Conservation (phyloP, 2,329 filamentous ascomycete species). For the Pseudogymnoascus sp. region DNA sequence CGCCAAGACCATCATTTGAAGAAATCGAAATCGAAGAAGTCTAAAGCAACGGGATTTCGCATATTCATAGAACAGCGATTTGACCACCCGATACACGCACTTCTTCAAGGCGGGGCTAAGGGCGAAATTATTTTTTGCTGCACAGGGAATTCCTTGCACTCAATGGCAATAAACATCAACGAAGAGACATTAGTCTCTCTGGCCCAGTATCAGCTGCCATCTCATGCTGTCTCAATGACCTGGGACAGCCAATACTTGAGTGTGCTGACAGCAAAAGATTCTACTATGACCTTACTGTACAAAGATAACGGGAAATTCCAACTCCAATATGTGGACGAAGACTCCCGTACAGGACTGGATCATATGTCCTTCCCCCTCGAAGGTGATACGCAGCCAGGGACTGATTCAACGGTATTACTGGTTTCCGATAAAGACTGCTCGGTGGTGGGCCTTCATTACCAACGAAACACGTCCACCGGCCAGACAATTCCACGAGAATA, state of each 20-base stretch:
- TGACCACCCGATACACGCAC: neutral
- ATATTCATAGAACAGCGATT: neutral
- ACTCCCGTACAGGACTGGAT: slow-evolving; percentile 27
- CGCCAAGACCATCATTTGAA: slow-evolving; percentile 2
- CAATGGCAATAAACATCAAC: slow-evolving; percentile 44
- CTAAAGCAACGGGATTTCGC: neutral
- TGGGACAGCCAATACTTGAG: slow-evolving; percentile 42
- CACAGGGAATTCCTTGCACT: slow-evolving; percentile 46
- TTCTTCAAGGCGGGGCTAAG: neutral
- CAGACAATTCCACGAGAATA: slow-evolving; percentile 1
- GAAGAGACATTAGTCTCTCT: slow-evolving; percentile 45
- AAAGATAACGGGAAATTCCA: slow-evolving; percentile 22
- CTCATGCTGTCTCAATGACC: slow-evolving; percentile 43
- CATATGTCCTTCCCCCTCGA: slow-evolving; percentile 15
- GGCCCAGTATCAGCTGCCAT: slow-evolving; percentile 44
- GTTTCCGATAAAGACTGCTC: slow-evolving; percentile 28
- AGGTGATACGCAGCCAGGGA: neutral
- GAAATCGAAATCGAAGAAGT: neutral
- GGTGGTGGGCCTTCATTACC: slow-evolving; percentile 22
- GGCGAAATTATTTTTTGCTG: slow-evolving; percentile 43
- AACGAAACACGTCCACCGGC: neutral
- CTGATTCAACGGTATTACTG: slow-evolving; percentile 21
- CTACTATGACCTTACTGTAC: slow-evolving; percentile 47
- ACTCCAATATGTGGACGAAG: slow-evolving; percentile 26
- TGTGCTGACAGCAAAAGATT: slow-evolving; percentile 47